Evolutionary conservation across 129 eudicot species (phyloP).

Genomic region (Sambucus nigra): DNA sequence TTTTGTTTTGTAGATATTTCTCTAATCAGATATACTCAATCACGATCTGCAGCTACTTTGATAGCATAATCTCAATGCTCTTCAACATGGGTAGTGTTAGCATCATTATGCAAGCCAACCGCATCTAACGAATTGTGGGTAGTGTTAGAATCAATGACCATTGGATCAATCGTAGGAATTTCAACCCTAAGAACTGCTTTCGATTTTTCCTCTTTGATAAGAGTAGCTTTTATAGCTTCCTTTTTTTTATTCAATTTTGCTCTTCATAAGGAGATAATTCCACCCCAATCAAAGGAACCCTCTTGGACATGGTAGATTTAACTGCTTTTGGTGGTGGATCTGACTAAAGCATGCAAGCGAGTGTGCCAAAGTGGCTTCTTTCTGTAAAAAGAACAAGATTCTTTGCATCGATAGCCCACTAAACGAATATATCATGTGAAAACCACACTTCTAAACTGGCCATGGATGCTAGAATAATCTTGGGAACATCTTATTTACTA

Average conservation of each 20-base stretch:
- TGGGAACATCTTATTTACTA: no score
- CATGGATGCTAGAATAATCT: no score
- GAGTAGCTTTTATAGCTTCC: conserved; percentile 83
- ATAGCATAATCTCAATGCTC: no score
- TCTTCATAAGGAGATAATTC: conserved; percentile 95
- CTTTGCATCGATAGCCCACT: no score
- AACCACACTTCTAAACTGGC: no score
- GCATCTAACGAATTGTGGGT: conserved; percentile 40
- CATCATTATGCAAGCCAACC: no score
- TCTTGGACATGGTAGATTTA: conserved; percentile 77
- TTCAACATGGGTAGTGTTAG: no score
- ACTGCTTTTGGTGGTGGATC: conserved; percentile 99
- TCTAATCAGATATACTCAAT: no score
- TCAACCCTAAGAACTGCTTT: conserved; percentile 50
- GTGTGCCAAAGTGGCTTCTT: conserved; percentile 74
- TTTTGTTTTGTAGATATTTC: no score
- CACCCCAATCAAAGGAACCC: conserved; percentile 91
- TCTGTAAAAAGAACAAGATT: no score
- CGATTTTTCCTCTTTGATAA: conserved; percentile 69
- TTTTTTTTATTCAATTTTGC: conserved; percentile 61
- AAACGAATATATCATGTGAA: no score
- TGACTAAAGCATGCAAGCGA: conserved; percentile 94
- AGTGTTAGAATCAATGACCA: conserved; percentile 50
- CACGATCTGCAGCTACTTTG: no score
- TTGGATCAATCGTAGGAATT: conserved; percentile 43